Base-by-base conservation (phyloP, 176 grass and related monocot genomes). In the Tillandsia leiboldiana region DNA sequence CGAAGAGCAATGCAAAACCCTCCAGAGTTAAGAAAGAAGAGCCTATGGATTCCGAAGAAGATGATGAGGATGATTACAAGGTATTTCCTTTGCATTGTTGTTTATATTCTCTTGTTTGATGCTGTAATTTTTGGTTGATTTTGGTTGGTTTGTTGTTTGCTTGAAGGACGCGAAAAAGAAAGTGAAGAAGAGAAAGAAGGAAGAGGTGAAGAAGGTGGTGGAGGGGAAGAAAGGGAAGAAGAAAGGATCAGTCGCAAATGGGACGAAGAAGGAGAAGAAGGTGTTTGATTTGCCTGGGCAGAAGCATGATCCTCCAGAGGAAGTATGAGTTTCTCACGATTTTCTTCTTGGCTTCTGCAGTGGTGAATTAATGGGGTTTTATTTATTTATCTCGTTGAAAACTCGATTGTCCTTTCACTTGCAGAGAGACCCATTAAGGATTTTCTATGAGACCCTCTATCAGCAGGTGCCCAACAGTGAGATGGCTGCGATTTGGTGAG, bases 361-460 rank as follows among this genome's bases (percentile, higher is more conserved):
- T 57, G 11, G 15, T 61, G n/a, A 8, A 61, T 9, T 18, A 61
- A 11, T 70, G 56, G 13, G 49, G 50, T 72, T 6, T 77, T 11
- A 58, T 69, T 65, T 66, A 12, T 42, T 53, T 64, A 18, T 64
- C 70, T 22, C 9, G 11, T 50, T 48, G 18, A 78, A 65, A 49
- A 15, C 20, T 22, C 62, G 29, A 63, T 63, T 53, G 83, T 61
- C 10, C 22, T 9, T 15, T 9, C 77, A 50, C 20, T 70, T 80
- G 54, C 85, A 99, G 94, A 86, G 94, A 69, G 94, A 99, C 86
- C 82, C 94, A 28, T 73, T 99, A 73, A 84, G 87, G 84, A 90
- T 90, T 79, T 99, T 99, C 72, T 99, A 99, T 74, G 94, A 99
- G 73, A 81, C 89, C 0, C 94, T 99, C 59, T 87, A 99, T 2